Evolutionary conservation across 208 protist genomes (phyloP).

Genomic region (Crithidia bombi): DNA sequence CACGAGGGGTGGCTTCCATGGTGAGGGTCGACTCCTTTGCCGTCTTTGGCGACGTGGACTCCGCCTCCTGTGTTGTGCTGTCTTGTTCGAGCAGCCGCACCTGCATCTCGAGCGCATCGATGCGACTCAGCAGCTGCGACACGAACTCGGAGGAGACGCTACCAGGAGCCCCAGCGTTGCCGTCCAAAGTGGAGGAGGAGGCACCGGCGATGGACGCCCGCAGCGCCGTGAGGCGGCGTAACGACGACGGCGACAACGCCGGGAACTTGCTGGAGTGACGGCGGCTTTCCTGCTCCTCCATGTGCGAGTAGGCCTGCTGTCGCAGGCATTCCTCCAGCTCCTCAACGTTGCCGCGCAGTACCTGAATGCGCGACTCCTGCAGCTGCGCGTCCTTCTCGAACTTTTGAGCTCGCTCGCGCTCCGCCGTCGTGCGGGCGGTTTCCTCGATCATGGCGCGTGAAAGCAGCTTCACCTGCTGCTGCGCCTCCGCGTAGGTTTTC

Average conservation of each 20-base stretch:
- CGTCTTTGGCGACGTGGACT: neutral
- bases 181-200: neutral
- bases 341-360: constrained; percentile 61
- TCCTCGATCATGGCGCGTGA: constrained; percentile 79
- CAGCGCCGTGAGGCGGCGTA: neutral
- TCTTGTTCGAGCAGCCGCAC: constrained; percentile 5
- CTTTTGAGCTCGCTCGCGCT: constrained; percentile 44
- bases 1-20: neutral
- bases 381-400: constrained; percentile 66
- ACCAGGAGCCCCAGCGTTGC: neutral
- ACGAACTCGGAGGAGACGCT: constrained; percentile 32
- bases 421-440: constrained; percentile 51
- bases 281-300: neutral
- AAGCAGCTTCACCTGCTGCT: constrained; percentile 72
- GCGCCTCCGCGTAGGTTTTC: constrained; percentile 60
- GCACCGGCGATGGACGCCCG: neutral
- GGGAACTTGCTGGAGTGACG: neutral
- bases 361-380: constrained; percentile 65
- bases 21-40: neutral
- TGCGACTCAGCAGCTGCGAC: constrained; percentile 30
- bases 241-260: neutral
- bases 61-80: neutral
- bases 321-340: constrained; percentile 67
- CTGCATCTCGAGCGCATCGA: constrained; percentile 47
- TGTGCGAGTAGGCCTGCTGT: constrained; percentile 34